Base-by-base conservation (phyloP, 1,284 basidiomycete genomes). In the Moniliella sp. region DNA sequence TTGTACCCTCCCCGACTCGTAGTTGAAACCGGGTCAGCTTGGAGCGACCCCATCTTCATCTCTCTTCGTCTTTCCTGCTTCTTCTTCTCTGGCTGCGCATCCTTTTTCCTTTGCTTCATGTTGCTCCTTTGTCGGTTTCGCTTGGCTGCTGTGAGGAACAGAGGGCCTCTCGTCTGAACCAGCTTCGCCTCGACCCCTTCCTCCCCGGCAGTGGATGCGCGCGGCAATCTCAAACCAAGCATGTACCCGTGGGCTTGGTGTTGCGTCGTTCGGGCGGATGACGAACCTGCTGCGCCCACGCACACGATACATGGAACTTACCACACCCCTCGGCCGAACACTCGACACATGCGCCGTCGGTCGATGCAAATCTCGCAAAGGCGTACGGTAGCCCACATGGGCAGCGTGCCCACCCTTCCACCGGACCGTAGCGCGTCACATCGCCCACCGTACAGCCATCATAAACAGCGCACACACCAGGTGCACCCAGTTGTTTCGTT, bases 401-500 rank as follows among this genome's bases (percentile, higher is more conserved):
- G 67, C 28, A 88, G 69, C 1, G 70, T 70, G 48, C 75, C 79
- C 31, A 86, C 69, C n/a, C 81, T 82, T 62, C 94, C 88, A 9
- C 81, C 78, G 10, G 74, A 62, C 31, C 75, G 73, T 33, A 88
- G 65, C 28, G 70, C 69, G 7, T 64, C 50, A 77, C 69, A 57
- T 84, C 75, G 14, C 77, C 76, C 60, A 76, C 88, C 12, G 66
- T 67, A 4, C 86, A 65, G 50, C 91, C 84, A 3, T 77, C 76
- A 75, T 72, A 64, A 83, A 94, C 1, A 79, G 71, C 1, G 84
- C 73, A 63, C 88, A 97, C 1, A 93, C 61, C 13, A 84, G 66
- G 57, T 97, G 88, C 1, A 75, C 75, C 81, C 83, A 93, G 40
- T 80, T 78, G 61, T 78, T 76, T 15, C 80, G 78, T 64, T 94